Evolutionary conservation across 2,329 filamentous ascomycete species (phyloP).

Genomic region (Colletotrichum euphorbiae): DNA sequence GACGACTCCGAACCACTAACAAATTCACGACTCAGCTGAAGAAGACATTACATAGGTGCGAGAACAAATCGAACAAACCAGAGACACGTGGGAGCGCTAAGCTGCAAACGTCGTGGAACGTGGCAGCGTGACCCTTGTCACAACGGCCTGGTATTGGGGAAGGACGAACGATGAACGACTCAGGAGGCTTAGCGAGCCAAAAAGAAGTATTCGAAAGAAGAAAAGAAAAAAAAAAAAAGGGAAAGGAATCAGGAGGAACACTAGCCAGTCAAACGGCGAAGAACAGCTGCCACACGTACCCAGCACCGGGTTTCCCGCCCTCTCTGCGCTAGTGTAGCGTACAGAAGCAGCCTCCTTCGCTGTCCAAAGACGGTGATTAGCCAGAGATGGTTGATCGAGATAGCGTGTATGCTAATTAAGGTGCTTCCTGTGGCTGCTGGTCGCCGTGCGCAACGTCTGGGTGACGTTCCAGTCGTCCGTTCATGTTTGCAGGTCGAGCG

Average conservation of each 20-base stretch:
- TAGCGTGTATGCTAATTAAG: slow-evolving; percentile 18
- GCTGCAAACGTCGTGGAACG: background rate
- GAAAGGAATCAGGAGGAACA: slow-evolving; percentile 12
- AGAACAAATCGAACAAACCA: slow-evolving; percentile 9
- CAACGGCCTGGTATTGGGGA: background rate
- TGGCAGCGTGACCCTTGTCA: slow-evolving; percentile 12
- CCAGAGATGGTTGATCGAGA: slow-evolving; percentile 16
- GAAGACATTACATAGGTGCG: no score
- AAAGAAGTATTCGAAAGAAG: background rate
- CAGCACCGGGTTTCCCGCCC: slow-evolving; percentile 5
- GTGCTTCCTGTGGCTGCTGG: slow-evolving; percentile 21
- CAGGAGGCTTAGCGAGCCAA: slow-evolving; percentile 4
- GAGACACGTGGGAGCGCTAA: slow-evolving; percentile 13
- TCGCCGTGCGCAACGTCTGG: slow-evolving; percentile 37
- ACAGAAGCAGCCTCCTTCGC: background rate
- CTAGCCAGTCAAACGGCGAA: slow-evolving; percentile 30
- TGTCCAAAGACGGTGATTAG: background rate
- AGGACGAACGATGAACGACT: slow-evolving; percentile 16
- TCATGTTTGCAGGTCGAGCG: slow-evolving; percentile 12
- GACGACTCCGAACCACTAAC: background rate
- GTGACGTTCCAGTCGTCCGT: slow-evolving; percentile 18
- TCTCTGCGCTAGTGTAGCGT: slow-evolving; percentile 15
- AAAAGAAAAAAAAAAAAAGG: background rate
- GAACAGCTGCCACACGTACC: slow-evolving; percentile 35
- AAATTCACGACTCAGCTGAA: background rate